Evolutionary conservation across 306 rosid species (phyloP).

Genomic region (Neltuma alba): DNA sequence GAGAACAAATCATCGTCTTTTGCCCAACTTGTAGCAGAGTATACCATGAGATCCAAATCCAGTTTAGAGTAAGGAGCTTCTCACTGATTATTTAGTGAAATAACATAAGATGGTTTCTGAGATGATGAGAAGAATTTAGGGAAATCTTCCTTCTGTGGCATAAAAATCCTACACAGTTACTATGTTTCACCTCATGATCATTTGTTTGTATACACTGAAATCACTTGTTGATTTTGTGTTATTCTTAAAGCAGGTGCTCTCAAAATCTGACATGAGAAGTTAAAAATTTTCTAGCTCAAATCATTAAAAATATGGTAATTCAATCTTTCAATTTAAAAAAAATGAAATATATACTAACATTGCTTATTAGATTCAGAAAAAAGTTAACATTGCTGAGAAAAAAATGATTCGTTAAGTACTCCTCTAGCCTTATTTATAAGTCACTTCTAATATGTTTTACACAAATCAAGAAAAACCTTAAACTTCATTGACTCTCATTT

Average conservation of each 20-base stretch:
- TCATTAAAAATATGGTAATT: too few relatives aligned
- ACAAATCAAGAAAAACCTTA: too few relatives aligned
- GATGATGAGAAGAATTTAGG: constrained; percentile 35
- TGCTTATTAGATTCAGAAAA: too few relatives aligned
- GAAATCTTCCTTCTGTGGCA: background rate
- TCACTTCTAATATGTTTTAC: too few relatives aligned
- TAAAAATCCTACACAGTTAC: background rate
- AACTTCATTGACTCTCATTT: too few relatives aligned
- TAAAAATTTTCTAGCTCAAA: too few relatives aligned
- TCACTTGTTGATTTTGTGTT: too few relatives aligned
- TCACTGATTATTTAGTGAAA: background rate
- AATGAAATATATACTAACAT: too few relatives aligned
- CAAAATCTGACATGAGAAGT: background rate
- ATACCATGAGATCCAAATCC: constrained; percentile 54
- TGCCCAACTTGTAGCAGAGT: constrained; percentile 73
- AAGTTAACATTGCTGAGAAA: too few relatives aligned
- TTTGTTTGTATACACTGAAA: background rate
- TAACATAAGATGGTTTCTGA: background rate
- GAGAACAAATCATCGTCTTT: constrained; percentile 65
- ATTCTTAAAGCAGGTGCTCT: background rate
- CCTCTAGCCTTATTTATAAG: too few relatives aligned
- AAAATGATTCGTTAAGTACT: too few relatives aligned
- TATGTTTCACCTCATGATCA: background rate
- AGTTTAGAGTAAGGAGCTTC: constrained; percentile 5
- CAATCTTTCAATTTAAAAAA: too few relatives aligned